These are phyloP conservation scores for Dothiorella sarmentorum DNA, from an alignment of 2,329 filamentous ascomycete species.

Conservation along the genomic window DNA sequence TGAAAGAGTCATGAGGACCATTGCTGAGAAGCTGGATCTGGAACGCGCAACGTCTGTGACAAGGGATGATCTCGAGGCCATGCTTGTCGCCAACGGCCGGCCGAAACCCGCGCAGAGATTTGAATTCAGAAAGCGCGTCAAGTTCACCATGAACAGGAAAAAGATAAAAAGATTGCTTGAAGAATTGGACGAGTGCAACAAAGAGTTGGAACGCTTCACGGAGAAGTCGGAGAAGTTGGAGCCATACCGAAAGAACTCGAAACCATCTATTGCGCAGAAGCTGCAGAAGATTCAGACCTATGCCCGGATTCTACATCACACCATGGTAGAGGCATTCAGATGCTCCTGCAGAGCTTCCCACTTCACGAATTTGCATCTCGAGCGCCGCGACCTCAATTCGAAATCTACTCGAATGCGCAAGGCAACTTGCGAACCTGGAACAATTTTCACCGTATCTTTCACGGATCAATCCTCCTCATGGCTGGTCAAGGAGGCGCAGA, in stretches of 20 bases:
- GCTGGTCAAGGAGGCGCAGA: conserved; percentile 34
- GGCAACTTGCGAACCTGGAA: conserved; percentile 22
- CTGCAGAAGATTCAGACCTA: conserved; percentile 35
- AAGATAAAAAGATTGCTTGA: conserved; percentile 34
- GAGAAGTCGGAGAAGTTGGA: conserved; percentile 38
- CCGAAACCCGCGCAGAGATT: conserved; percentile 30
- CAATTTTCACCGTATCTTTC: conserved; percentile 34
- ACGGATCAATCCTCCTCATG: conserved; percentile 25
- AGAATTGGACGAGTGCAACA: conserved; percentile 38
- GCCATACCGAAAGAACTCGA: conserved; percentile 31
- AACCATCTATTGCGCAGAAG: conserved; percentile 33
- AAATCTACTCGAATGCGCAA: conserved; percentile 21
- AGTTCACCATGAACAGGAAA: conserved; percentile 38
- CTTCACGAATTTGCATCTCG: conserved; percentile 33
- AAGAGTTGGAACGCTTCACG: conserved; percentile 37
- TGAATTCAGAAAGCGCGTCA: conserved; percentile 35
- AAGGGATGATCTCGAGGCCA: conserved; percentile 35
- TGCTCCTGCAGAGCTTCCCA: conserved; percentile 35
- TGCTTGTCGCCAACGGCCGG: conserved; percentile 31
- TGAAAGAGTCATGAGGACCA: conserved; percentile 33
- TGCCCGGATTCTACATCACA: conserved; percentile 31
- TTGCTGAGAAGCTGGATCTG: conserved; percentile 36
- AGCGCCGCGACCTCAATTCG: conserved; percentile 28
- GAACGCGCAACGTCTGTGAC: conserved; percentile 32
- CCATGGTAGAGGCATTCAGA: conserved; percentile 31